Percentiles rank a stretch among this genome's conserved stretches.
Conservation (phyloP, 306 rosid genomes). For the Elaeagnus macrophylla region DNA sequence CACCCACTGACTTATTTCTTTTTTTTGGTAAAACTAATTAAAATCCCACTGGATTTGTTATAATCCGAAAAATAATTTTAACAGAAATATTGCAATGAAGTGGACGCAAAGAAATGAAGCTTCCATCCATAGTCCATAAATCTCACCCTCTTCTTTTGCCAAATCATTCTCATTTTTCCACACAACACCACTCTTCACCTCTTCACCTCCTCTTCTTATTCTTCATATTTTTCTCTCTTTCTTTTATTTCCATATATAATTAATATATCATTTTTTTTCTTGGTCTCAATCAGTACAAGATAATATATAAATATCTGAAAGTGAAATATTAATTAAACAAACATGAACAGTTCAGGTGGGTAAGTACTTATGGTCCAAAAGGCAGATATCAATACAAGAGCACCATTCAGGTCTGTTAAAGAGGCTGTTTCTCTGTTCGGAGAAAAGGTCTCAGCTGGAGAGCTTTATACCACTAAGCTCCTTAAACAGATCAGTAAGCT, state of each 20-base stretch:
- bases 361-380: conserved; percentile 30
- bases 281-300: too few species aligned
- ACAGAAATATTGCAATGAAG: conserved; percentile 93
- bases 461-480: conserved; percentile 52
- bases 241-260: too few species aligned
- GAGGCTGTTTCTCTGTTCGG: conserved; percentile 87
- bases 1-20: too few species aligned
- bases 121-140: conserved; percentile 20
- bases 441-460: conserved; percentile 61
- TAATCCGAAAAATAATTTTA: conserved; percentile 12
- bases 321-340: not conserved
- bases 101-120: conserved; percentile 99
- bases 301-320: too few species aligned
- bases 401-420: conserved; percentile 71
- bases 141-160: conserved; percentile 9
- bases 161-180: conserved; percentile 4
- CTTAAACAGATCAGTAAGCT: conserved; percentile 55
- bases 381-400: conserved; percentile 72
- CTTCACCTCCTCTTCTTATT: too few species aligned
- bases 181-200: not conserved
- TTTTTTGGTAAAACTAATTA: not conserved
- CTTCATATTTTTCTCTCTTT: too few species aligned
- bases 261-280: too few species aligned
- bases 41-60: conserved; percentile 40
- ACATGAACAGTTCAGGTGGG: conserved; percentile 31